These are phyloP conservation scores for Comarum palustre DNA, from an alignment of 306 rosid genomes.

Conservation along the genomic window DNA sequence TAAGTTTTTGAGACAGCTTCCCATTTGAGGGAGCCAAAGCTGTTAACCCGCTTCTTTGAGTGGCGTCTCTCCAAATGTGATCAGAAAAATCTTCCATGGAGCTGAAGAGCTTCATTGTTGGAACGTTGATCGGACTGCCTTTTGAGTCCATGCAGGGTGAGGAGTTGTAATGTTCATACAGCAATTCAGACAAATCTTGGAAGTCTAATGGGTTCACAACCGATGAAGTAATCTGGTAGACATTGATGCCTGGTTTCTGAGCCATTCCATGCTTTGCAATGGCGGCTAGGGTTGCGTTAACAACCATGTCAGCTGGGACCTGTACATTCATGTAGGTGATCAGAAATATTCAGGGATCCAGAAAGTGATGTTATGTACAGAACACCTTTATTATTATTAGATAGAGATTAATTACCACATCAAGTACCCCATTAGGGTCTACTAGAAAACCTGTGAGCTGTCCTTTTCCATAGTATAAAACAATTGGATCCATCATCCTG, in stretches of 20 bases:
- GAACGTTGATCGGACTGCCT: constrained; percentile 75
- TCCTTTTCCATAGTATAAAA: constrained; percentile 90
- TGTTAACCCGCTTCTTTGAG: constrained; percentile 49
- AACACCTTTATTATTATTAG: too few relatives aligned
- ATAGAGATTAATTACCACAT: constrained; percentile 48
- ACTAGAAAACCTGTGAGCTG: constrained; percentile 83
- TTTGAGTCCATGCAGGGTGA: constrained; percentile 67
- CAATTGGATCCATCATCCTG: constrained; percentile 98
- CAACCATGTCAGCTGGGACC: constrained; percentile 98
- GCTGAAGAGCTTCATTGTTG: constrained; percentile 73
- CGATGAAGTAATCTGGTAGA: constrained; percentile 90
- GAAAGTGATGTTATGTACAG: background rate
- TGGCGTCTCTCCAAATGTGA: constrained; percentile 74
- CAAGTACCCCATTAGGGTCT: constrained; percentile 83
- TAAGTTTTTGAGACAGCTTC: constrained; percentile 59
- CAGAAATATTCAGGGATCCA: background rate
- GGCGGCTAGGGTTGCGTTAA: constrained; percentile 85
- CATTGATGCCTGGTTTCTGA: constrained; percentile 56
- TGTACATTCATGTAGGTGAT: constrained; percentile 24
- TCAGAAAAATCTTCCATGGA: constrained; percentile 77
- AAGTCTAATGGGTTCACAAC: constrained; percentile 70
- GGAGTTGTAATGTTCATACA: constrained; percentile 64
- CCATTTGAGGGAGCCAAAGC: constrained; percentile 47
- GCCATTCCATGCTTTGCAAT: constrained; percentile 74
- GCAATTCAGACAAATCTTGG: constrained; percentile 53